Base-by-base conservation (phyloP, 768 basidiomycete genomes). In the Suillus hirtellus region DNA sequence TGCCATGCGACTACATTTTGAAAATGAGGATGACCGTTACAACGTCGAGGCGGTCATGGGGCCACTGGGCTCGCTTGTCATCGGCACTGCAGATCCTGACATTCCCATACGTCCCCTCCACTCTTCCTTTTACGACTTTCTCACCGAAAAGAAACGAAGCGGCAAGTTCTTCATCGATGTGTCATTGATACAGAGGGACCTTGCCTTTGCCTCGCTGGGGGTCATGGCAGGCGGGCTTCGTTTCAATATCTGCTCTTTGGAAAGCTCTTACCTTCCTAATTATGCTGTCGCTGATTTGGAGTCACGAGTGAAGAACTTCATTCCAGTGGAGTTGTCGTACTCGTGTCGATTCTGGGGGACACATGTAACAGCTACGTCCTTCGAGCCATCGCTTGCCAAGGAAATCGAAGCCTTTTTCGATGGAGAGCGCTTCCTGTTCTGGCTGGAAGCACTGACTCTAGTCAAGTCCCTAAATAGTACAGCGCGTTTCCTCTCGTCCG, bases 221-320 rank as follows among this genome's bases (percentile, higher is more conserved):
- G 55, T 73, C 14, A 75, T 79, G 78, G 64, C 71, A 5, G 43
- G 54, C 19, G 55, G 64, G 14, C 70, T 79, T 15, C 61, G 63
- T 54, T 79, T 80, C 68, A 77, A 79, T 60, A 77, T 80, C 15
- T 76, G 73, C 66, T 46, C 72, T 10, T 60, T 80, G 17, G 64
- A 69, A 44, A 73, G 67, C 14, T 79, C 78, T 2, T 71, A 73
- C 59, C 31, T 69, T 7, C 64, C 46, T 7, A 77, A 80, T 61
- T 59, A 54, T 35, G 69, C 76, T 17, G 60, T 77, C 17, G 21
- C 31, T n/a, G 55, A 54, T 52, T 27, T 55, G 12, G 38, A 34
- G 7, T 42, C 21, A 21, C 50, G 60, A 17, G 34, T 64, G 12
- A 37, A 61, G 11, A n/a, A 27, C 11, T 60, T 35, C 37, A 64